Evolutionary conservation across 2,329 filamentous ascomycete genomes (phyloP), one percentile per base, ranked within the genome.

Genomic region (Aspergillus fructus): DNA sequence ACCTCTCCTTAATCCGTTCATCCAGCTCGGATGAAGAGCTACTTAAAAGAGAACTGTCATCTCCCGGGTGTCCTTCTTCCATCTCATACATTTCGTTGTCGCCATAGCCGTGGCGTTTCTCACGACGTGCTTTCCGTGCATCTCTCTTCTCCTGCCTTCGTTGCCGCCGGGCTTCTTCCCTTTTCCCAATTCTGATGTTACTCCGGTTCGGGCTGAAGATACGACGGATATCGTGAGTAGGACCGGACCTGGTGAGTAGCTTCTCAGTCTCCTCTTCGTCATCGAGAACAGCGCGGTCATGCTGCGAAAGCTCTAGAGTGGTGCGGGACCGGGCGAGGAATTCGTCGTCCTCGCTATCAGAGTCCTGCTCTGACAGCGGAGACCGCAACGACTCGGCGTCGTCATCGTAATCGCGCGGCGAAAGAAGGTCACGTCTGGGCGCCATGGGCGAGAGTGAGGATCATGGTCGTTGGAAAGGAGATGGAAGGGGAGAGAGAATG

Each of bases 41-140:
- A 52, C 57, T 55, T 37, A 60, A 30, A 42, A 60, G 55, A 9
- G 58, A 60, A 49, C 53, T 58, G 46, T 60, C 58, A 49, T 62
- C 58, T 21, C 88, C 86, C 59, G 68, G 70, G 33, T 75, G 69
- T 1, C 91, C 91, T 70, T 92, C 89, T 74, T 97, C 93, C 89
- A 93, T 91, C 76, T 94, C 90, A 72, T 91, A 93, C 87, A 96
- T 90, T 67, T 96, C 78, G 72, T 53, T 33, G 8, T 87, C 85
- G 39, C 88, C 87, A 63, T 90, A 85, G 69, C 91, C 89, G 81
- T 74, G 68, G 83, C 71, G 62, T 75, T 78, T 60, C 81, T 80
- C 75, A 76, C 80, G 66, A 39, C 68, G 84, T 85, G 66, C 79
- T 77, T 63, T 76, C 49, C 65, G 64, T 37, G 65, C 67, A 53